A percentile compares a stretch with the other conserved stretches of the same genome.
These are phyloP conservation scores for Lentinula edodes DNA, from an alignment of 768 basidiomycete genomes.

Conservation along the genomic window DNA sequence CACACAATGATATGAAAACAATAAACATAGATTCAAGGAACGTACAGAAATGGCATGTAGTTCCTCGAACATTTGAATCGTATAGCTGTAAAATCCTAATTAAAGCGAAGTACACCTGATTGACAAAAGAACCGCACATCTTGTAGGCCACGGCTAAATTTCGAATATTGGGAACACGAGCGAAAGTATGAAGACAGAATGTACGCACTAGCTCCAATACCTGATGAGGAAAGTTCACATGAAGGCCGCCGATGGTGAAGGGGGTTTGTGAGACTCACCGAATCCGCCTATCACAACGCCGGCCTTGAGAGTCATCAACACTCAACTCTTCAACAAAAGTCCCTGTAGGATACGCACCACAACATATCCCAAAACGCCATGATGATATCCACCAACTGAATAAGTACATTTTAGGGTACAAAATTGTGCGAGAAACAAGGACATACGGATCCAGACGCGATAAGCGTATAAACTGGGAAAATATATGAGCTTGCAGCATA, in stretches of 20 bases:
- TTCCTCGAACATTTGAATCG: constrained; percentile 23
- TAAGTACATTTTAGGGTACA: neutral
- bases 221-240: constrained; percentile 13
- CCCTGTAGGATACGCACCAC: constrained; percentile 21
- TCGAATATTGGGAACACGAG: neutral
- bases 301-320: constrained; percentile 15
- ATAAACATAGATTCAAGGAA: neutral
- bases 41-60: constrained; percentile 27
- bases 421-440: neutral
- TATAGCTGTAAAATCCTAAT: constrained; percentile 20
- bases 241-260: neutral
- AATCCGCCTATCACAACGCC: constrained; percentile 32
- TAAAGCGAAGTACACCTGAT: neutral
- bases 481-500: neutral
- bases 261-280: constrained; percentile 19
- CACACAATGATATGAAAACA: neutral
- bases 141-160: constrained; percentile 29
- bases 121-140: constrained; percentile 20
- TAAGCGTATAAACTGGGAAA: constrained; percentile 33
- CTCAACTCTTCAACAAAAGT: neutral
- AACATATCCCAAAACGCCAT: constrained; percentile 28
- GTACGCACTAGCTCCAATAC: constrained; percentile 26
- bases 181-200: neutral
- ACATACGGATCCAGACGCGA: constrained; percentile 44
- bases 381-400: constrained; percentile 32